Percentiles rank a stretch among this genome's conserved stretches.
These are phyloP conservation scores for Apiospora hydei DNA, from an alignment of 2,329 filamentous ascomycete genomes.

Conservation along the genomic window DNA sequence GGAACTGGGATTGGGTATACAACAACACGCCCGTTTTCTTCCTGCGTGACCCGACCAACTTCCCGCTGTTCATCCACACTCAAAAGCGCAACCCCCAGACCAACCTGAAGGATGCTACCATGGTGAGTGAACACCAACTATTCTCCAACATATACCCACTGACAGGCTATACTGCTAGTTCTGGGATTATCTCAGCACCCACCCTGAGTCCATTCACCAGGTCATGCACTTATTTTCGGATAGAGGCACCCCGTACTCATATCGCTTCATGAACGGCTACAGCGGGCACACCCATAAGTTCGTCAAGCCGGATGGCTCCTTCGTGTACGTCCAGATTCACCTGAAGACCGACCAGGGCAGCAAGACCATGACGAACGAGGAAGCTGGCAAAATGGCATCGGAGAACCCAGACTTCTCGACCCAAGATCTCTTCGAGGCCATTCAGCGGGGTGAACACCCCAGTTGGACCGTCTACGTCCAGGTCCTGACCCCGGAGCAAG, in stretches of 20 bases:
- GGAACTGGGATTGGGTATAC: conserved; percentile 76
- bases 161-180: conserved; percentile 41
- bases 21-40: conserved; percentile 82
- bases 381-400: conserved; percentile 59
- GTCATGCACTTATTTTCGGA: conserved; percentile 73
- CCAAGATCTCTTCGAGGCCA: conserved; percentile 68
- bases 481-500: conserved; percentile 66
- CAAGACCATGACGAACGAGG: conserved; percentile 64
- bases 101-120: conserved; percentile 73
- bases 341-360: conserved; percentile 66
- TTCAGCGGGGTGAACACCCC: conserved; percentile 64
- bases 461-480: conserved; percentile 71
- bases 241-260: conserved; percentile 70
- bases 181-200: conserved; percentile 59
- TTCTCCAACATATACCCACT: conserved; percentile 16
- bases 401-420: conserved; percentile 68
- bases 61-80: conserved; percentile 76
- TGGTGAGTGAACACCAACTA: conserved; percentile 64
- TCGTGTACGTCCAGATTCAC: conserved; percentile 60
- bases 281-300: conserved; percentile 73
- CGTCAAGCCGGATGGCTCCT: conserved; percentile 68
- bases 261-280: conserved; percentile 73
- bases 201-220: conserved; percentile 69
- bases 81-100: conserved; percentile 77
- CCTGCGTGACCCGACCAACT: conserved; percentile 75